Percentiles rank a stretch among this genome's conserved stretches.
Conservation (phyloP, 305 asterid genomes). For the Fraxinus angustifolia region DNA sequence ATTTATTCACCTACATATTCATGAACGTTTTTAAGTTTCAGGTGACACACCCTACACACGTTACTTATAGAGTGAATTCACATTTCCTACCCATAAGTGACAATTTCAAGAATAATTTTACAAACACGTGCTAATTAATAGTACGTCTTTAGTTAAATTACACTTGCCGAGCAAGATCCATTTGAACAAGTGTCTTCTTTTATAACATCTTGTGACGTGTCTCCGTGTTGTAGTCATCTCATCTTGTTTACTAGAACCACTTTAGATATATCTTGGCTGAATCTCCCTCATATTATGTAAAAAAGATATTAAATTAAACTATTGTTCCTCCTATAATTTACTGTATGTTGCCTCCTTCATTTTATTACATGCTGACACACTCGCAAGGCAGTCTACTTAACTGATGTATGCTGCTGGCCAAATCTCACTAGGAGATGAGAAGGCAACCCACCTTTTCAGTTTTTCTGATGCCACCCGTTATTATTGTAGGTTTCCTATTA, state of each 20-base stretch:
- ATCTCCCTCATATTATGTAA: background rate
- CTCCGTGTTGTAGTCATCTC: background rate
- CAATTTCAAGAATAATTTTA: background rate
- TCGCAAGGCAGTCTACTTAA: background rate
- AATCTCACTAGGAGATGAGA: constrained; percentile 9
- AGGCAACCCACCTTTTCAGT: background rate
- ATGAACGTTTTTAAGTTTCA: background rate
- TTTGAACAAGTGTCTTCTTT: background rate
- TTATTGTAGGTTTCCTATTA: constrained; percentile 72
- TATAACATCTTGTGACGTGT: background rate
- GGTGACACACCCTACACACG: background rate
- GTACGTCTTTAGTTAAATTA: background rate
- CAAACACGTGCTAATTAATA: background rate
- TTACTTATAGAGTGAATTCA: background rate
- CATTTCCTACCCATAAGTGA: background rate
- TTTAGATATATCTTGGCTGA: constrained; percentile 7
- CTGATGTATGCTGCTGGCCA: background rate
- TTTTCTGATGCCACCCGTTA: constrained; percentile 10
- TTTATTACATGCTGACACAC: background rate
- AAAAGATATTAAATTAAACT: background rate
- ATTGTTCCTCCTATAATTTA: background rate
- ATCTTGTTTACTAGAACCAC: background rate
- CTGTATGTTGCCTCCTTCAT: background rate
- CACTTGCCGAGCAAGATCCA: background rate
- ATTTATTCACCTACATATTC: background rate